phyloP scores from a whole-genome alignment of 2,329 filamentous ascomycete genomes.

The Curvularia hawaiiensis region DNA sequence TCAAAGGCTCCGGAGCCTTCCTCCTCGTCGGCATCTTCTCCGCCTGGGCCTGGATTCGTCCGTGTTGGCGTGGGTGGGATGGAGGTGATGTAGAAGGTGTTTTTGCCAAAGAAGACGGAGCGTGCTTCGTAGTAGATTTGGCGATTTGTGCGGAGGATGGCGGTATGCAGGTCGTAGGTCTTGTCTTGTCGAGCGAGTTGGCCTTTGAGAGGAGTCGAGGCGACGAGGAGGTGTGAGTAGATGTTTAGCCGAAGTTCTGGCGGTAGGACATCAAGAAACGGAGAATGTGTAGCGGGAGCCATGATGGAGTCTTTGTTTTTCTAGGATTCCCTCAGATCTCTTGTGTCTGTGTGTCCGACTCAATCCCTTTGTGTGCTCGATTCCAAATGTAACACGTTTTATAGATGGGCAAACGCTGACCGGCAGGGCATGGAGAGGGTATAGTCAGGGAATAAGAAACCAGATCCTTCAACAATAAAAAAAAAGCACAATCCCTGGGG shows the following conservation, averaged over 20 bases:
- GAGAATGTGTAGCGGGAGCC: slow-evolving; percentile 15
- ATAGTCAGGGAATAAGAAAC: not conserved
- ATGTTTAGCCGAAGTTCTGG: slow-evolving; percentile 38
- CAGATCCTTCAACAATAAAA: slow-evolving; percentile 8
- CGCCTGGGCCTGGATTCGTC: slow-evolving; percentile 2
- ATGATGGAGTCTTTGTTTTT: slow-evolving; percentile 1
- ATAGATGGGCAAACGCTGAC: not conserved
- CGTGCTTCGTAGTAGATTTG: slow-evolving; percentile 50
- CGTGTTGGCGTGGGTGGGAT: slow-evolving; percentile 8
- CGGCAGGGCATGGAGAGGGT: not conserved
- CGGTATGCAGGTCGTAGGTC: slow-evolving; percentile 41
- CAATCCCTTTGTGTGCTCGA: not conserved
- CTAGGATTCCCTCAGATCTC: not conserved
- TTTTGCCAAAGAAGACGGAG: slow-evolving; percentile 49
- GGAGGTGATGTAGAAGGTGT: slow-evolving; percentile 43
- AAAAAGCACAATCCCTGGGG: slow-evolving; percentile 1
- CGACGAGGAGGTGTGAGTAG: slow-evolving; percentile 37
- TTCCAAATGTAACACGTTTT: not conserved
- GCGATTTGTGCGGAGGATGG: slow-evolving; percentile 46
- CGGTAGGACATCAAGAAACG: slow-evolving; percentile 37
- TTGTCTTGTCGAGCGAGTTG: slow-evolving; percentile 22
- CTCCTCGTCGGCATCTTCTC: slow-evolving; percentile 2
- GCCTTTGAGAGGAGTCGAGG: slow-evolving; percentile 28
- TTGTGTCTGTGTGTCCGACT: not conserved
- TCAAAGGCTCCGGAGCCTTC: slow-evolving; percentile 29